Percentiles rank a stretch among this genome's conserved stretches.
Conservation (phyloP, 352 stramenopile species). For the Phytophthora melonis region DNA sequence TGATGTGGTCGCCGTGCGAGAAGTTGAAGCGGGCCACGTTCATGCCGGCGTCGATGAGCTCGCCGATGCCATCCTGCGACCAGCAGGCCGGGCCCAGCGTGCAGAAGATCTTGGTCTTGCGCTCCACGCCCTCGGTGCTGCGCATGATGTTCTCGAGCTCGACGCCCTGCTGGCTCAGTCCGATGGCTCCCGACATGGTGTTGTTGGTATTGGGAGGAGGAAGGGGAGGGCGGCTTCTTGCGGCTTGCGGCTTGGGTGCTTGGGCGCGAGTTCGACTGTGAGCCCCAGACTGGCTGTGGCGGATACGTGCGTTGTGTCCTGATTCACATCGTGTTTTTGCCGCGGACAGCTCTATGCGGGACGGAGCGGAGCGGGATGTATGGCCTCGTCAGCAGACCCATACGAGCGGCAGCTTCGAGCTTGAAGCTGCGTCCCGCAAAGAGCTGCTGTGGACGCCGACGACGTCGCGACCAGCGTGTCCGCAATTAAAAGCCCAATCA, state of each 20-base stretch:
- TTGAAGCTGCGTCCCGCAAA: too few relatives aligned
- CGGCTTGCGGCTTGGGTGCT: conserved; percentile 15
- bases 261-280: conserved; percentile 25
- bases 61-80: conserved; percentile 93
- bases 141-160: conserved; percentile 51
- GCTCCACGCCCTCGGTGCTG: conserved; percentile 39
- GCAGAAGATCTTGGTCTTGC: conserved; percentile 94
- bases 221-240: too few relatives aligned
- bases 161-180: conserved; percentile 44
- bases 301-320: neutral
- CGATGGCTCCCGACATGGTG: conserved; percentile 41
- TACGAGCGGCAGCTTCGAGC: too few relatives aligned
- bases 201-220: neutral
- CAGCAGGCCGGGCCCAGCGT: conserved; percentile 93
- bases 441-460: too few relatives aligned
- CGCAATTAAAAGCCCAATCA: too few relatives aligned
- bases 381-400: too few relatives aligned
- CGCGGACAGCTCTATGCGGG: neutral
- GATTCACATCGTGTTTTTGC: conserved; percentile 24
- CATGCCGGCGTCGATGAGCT: conserved; percentile 94
- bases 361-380: neutral
- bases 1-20: conserved; percentile 97
- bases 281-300: neutral
- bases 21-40: conserved; percentile 99
- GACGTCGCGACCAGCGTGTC: too few relatives aligned